A percentile compares a stretch with the other conserved stretches of the same genome.
Evolutionary conservation across 441 rosid genomes (phyloP).

Genomic region (Brassica hybrid): DNA sequence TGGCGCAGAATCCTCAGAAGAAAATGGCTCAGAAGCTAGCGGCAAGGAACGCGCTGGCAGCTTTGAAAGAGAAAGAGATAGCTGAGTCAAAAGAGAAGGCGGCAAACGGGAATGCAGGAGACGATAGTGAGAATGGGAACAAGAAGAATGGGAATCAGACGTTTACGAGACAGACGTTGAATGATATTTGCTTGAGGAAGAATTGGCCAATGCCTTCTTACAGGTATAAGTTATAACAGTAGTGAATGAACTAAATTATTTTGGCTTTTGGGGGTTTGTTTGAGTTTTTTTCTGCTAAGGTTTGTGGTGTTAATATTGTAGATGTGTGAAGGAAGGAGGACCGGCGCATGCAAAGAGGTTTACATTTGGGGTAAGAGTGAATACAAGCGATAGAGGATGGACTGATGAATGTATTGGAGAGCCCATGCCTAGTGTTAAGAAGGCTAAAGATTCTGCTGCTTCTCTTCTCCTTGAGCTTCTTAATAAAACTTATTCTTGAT

Average conservation of each 20-base stretch:
- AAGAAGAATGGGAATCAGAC: conserved; percentile 84
- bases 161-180: conserved; percentile 92
- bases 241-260: too few species aligned
- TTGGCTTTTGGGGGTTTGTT: background rate
- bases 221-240: too few species aligned
- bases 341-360: conserved; percentile 98
- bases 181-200: conserved; percentile 92
- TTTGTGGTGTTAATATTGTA: conserved; percentile 29
- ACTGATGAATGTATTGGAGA: conserved; percentile 96
- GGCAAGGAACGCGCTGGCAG: conserved; percentile 93
- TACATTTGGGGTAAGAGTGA: conserved; percentile 91
- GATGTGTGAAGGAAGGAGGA: conserved; percentile 96
- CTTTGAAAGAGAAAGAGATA: conserved; percentile 82
- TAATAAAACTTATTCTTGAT: conserved; percentile 61
- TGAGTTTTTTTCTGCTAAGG: background rate
- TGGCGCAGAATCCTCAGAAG: conserved; percentile 96
- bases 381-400: conserved; percentile 87
- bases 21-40: conserved; percentile 99
- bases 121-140: conserved; percentile 39
- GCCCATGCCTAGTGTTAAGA: conserved; percentile 99
- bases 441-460: conserved; percentile 99
- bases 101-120: conserved; percentile 42
- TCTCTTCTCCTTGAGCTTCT: conserved; percentile 80
- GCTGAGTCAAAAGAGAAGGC: conserved; percentile 60
- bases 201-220: conserved; percentile 99